Percentiles rank a stretch among this genome's conserved stretches.
phyloP scores from a whole-genome alignment of 2,329 filamentous ascomycete species.

The Seiridium unicorne region DNA sequence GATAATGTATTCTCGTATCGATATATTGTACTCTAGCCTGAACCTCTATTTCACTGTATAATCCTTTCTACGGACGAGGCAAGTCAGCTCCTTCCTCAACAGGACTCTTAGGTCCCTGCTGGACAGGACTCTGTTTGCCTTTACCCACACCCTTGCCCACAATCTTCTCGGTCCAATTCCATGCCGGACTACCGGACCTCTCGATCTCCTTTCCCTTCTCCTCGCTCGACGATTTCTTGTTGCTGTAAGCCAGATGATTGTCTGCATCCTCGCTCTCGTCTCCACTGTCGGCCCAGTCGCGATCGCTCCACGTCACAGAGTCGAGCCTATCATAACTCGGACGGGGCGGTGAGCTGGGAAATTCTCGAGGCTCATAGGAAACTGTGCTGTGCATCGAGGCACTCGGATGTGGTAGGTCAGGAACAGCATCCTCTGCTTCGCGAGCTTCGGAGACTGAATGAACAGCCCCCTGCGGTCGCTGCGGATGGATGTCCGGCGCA shows the following conservation, averaged over 20 bases:
- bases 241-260: slow-evolving; percentile 20
- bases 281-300: slow-evolving; percentile 58
- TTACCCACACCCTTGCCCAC: slow-evolving; percentile 33
- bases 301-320: slow-evolving; percentile 64
- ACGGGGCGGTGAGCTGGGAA: slow-evolving; percentile 20
- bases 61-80: neutral
- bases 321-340: slow-evolving; percentile 38
- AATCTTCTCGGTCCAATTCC: slow-evolving; percentile 45
- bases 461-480: neutral
- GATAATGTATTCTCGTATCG: no score
- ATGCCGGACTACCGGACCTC: slow-evolving; percentile 21
- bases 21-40: no score
- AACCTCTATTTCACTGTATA: neutral
- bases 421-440: slow-evolving; percentile 44
- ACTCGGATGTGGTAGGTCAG: slow-evolving; percentile 37
- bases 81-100: neutral
- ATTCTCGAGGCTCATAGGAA: neutral
- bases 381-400: slow-evolving; percentile 10
- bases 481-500: neutral
- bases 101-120: slow-evolving; percentile 13
- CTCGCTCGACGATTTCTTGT: slow-evolving; percentile 5
- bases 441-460: slow-evolving; percentile 19
- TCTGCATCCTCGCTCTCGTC: slow-evolving; percentile 41
- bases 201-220: slow-evolving; percentile 14
- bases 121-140: slow-evolving; percentile 11